These are phyloP conservation scores for Tuber magnatum DNA, from an alignment of 495 filamentous ascomycete species.

Conservation along the genomic window DNA sequence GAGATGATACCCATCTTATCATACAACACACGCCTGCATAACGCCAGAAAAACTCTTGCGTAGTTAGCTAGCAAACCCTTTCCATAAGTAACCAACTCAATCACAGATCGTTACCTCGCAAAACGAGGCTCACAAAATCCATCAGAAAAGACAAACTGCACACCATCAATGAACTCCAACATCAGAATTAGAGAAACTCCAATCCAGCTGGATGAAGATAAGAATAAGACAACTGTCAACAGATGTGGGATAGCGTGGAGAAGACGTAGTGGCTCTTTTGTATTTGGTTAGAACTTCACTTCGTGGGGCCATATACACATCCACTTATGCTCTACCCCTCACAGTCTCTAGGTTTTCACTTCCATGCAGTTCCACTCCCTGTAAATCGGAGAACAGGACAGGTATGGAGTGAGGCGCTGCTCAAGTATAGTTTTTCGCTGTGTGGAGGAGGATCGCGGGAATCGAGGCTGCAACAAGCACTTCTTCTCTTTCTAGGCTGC, in stretches of 20 bases:
- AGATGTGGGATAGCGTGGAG: neutral
- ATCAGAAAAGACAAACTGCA: neutral
- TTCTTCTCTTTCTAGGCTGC: neutral
- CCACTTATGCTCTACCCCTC: no score
- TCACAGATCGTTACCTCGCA: neutral
- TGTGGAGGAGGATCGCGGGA: neutral
- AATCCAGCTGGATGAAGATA: neutral
- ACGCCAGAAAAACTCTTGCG: no score
- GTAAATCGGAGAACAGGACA: neutral
- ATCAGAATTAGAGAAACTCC: neutral
- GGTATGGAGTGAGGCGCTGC: neutral
- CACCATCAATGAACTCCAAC: neutral
- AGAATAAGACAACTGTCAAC: neutral
- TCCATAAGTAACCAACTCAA: no score
- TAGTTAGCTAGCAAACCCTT: no score
- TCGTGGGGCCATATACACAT: neutral
- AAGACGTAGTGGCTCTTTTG: neutral
- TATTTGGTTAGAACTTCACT: neutral
- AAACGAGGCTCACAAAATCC: neutral
- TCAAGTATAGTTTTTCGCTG: neutral
- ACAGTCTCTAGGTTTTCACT: neutral
- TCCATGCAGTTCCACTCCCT: fast-evolving
- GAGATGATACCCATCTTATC: no score
- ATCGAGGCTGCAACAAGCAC: neutral
- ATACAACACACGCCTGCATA: no score